A percentile compares a stretch with the other conserved stretches of the same genome.
phyloP scores from a whole-genome alignment of 2,329 filamentous ascomycete genomes.

The Bertia moriformis region DNA sequence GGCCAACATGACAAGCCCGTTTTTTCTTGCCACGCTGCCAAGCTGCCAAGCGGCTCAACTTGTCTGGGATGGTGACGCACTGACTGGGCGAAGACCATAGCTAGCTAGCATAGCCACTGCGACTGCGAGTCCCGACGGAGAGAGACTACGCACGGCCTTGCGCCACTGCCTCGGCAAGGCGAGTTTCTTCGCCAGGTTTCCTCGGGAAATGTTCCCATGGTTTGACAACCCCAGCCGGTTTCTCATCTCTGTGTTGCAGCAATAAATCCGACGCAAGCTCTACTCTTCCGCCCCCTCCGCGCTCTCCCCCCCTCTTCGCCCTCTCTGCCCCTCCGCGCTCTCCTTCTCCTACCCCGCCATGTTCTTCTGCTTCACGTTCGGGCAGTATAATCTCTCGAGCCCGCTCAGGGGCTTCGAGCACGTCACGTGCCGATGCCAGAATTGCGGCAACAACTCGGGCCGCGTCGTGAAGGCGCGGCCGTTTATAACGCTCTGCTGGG shows the following conservation, averaged over 20 bases:
- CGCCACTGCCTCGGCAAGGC: background rate
- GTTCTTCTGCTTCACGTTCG: conserved; percentile 49
- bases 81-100: too few relatives aligned
- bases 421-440: conserved; percentile 42
- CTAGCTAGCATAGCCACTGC: too few relatives aligned
- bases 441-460: conserved; percentile 50
- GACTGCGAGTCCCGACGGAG: too few relatives aligned
- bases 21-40: too few relatives aligned
- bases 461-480: conserved; percentile 47
- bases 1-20: too few relatives aligned
- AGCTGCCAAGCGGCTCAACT: too few relatives aligned
- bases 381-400: conserved; percentile 45
- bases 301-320: background rate
- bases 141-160: background rate
- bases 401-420: conserved; percentile 46
- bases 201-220: background rate
- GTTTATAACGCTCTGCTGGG: conserved; percentile 71
- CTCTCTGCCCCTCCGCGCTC: conserved; percentile 7
- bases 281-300: too few relatives aligned
- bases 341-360: conserved; percentile 30
- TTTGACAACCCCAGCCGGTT: background rate
- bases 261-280: too few relatives aligned
- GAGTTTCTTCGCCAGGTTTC: background rate
- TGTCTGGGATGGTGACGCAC: too few relatives aligned
- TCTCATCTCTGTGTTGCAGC: background rate